phyloP scores from a whole-genome alignment of 108 stramenopile genomes.

The Cyclotella sp. region DNA sequence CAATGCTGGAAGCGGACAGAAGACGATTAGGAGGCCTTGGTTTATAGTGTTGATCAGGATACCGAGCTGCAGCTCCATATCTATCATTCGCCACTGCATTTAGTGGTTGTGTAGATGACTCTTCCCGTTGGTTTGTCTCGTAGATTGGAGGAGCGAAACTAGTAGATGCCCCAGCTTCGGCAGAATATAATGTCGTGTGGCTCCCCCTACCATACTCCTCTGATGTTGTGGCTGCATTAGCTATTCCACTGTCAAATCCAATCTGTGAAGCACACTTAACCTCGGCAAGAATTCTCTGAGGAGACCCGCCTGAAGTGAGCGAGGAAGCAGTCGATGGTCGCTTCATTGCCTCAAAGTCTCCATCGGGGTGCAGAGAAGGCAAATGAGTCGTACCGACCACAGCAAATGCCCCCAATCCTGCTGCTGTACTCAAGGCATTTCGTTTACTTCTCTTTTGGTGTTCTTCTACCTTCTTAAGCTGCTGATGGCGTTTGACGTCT shows the following conservation, averaged over 20 bases:
- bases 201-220: neutral
- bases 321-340: neutral
- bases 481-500: neutral
- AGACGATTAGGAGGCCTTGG: too few relatives aligned
- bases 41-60: too few relatives aligned
- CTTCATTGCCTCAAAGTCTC: neutral
- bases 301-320: neutral
- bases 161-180: neutral
- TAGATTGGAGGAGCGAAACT: neutral
- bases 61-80: too few relatives aligned
- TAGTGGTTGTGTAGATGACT: neutral
- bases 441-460: neutral
- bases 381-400: neutral
- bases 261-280: neutral
- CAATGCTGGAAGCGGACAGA: too few relatives aligned
- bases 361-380: neutral
- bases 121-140: neutral
- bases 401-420: constrained; percentile 1
- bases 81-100: too few relatives aligned
- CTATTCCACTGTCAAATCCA: constrained; percentile 4
- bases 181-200: neutral
- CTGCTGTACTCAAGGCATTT: constrained; percentile 10
- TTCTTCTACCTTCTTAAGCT: neutral
- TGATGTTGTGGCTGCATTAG: constrained; percentile 15
- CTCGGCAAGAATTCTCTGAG: neutral